These are phyloP conservation scores for Phytopythium ostracodes DNA, from an alignment of 352 stramenopile species.

Conservation along the genomic window DNA sequence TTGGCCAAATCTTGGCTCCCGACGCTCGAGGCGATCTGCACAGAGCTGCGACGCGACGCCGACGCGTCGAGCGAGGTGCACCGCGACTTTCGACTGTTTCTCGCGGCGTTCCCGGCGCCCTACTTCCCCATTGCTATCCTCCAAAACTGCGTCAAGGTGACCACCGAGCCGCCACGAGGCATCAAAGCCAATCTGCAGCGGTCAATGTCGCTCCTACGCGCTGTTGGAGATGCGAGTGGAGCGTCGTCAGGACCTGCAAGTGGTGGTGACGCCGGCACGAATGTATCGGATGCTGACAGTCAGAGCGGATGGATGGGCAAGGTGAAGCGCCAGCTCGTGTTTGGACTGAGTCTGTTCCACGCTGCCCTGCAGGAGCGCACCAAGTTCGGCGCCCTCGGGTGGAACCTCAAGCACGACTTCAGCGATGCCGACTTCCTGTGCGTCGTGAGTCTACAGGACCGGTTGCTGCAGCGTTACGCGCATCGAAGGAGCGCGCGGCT, in stretches of 20 bases:
- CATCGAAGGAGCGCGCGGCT: background rate
- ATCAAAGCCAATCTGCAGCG: slow-evolving; percentile 72
- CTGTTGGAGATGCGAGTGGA: background rate
- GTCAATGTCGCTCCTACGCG: slow-evolving; percentile 45
- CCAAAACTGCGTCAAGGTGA: slow-evolving; percentile 77
- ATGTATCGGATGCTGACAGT: background rate
- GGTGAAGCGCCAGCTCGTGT: slow-evolving; percentile 53
- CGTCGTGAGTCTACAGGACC: slow-evolving; percentile 50
- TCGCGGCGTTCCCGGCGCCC: slow-evolving; percentile 56
- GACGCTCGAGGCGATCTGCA: slow-evolving; percentile 42
- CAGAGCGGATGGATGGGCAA: slow-evolving; percentile 10
- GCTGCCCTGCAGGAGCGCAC: slow-evolving; percentile 65
- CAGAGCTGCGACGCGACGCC: slow-evolving; percentile 23
- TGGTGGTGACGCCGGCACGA: background rate
- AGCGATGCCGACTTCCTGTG: slow-evolving; percentile 76
- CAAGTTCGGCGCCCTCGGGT: slow-evolving; percentile 75
- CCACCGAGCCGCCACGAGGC: slow-evolving; percentile 66
- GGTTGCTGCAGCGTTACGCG: slow-evolving; percentile 28
- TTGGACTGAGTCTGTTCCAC: slow-evolving; percentile 79
- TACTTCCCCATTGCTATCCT: slow-evolving; percentile 76
- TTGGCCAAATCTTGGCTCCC: slow-evolving; percentile 76
- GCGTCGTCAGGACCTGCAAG: background rate
- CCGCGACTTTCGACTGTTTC: slow-evolving; percentile 58
- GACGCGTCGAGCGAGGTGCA: slow-evolving; percentile 35
- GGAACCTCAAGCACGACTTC: slow-evolving; percentile 80